These are phyloP conservation scores for Oryza australiensis DNA, from an alignment of 176 grass and related monocot species.

Conservation along the genomic window DNA sequence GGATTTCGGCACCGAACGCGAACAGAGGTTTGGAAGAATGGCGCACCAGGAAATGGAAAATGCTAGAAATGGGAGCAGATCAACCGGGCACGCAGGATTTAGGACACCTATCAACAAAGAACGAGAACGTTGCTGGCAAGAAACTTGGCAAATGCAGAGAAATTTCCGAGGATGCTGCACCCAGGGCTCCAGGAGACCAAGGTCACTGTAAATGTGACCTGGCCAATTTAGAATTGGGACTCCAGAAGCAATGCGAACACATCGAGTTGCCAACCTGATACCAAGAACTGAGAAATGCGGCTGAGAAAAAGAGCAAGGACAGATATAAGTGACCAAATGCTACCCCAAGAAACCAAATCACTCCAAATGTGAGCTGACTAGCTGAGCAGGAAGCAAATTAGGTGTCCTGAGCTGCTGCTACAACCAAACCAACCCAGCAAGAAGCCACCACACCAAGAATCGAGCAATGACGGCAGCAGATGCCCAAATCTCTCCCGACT, in stretches of 20 bases:
- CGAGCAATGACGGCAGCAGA: conserved; percentile 12
- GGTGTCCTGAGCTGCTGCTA: not conserved
- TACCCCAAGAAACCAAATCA: conserved; percentile 14
- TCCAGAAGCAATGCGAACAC: not conserved
- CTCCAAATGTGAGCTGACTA: conserved; percentile 9
- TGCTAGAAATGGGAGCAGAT: not conserved
- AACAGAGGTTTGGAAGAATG: not conserved
- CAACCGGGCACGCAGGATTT: not conserved
- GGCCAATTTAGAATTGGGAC: not conserved
- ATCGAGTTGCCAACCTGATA: not conserved
- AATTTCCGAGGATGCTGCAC: conserved; percentile 3
- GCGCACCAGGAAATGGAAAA: conserved; percentile 8
- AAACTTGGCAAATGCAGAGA: not conserved
- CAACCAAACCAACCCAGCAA: not conserved
- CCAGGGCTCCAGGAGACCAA: not conserved
- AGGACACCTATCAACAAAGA: not conserved
- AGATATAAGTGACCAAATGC: not conserved
- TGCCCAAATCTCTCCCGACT: not conserved
- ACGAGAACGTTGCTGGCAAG: not conserved
- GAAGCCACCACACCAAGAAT: not conserved
- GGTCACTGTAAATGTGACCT: not conserved
- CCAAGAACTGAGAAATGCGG: conserved; percentile 2
- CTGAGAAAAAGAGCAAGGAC: not conserved
- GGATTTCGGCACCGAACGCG: conserved; percentile 8
- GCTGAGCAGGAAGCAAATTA: conserved; percentile 15